A percentile compares a stretch with the other conserved stretches of the same genome.
phyloP scores from a whole-genome alignment of 257 asterid genomes.

The Gardenia jasminoides region DNA sequence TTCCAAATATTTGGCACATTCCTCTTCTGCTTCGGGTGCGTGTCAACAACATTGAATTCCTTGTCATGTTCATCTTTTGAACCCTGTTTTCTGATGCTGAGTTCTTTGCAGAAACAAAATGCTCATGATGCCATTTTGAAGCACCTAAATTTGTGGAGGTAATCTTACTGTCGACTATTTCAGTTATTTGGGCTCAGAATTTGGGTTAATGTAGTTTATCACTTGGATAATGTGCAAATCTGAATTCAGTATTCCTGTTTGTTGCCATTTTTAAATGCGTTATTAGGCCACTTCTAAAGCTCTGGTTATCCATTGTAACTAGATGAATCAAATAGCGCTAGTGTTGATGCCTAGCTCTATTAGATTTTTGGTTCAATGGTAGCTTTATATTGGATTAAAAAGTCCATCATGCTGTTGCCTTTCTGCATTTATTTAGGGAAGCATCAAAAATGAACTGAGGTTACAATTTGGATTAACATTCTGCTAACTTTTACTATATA shows the following conservation, averaged over 20 bases:
- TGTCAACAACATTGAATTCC: not conserved
- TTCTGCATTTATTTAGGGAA: not conserved
- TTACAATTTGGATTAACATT: not conserved
- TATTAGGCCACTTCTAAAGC: not conserved
- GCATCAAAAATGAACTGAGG: not conserved
- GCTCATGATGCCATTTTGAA: conserved; percentile 77
- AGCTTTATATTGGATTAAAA: not conserved
- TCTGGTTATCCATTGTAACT: not conserved
- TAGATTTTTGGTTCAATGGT: not conserved
- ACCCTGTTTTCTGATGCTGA: conserved; percentile 17
- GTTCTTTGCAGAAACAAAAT: conserved; percentile 65
- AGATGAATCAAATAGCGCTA: not conserved
- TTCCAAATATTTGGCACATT: conserved; percentile 92
- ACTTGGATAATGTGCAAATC: not conserved
- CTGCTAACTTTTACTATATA: conserved; percentile 27
- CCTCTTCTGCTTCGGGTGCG: conserved; percentile 86
- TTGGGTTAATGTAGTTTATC: not conserved
- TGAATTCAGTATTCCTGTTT: not conserved
- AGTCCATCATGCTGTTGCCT: not conserved
- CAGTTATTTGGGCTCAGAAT: not conserved
- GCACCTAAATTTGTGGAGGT: conserved; percentile 73
- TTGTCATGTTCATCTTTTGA: not conserved
- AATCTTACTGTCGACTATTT: conserved; percentile 13
- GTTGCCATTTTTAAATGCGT: not conserved
- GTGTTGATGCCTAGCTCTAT: not conserved